phyloP scores from a whole-genome alignment of 78 protist species.

The Chrysochromulina parva region DNA sequence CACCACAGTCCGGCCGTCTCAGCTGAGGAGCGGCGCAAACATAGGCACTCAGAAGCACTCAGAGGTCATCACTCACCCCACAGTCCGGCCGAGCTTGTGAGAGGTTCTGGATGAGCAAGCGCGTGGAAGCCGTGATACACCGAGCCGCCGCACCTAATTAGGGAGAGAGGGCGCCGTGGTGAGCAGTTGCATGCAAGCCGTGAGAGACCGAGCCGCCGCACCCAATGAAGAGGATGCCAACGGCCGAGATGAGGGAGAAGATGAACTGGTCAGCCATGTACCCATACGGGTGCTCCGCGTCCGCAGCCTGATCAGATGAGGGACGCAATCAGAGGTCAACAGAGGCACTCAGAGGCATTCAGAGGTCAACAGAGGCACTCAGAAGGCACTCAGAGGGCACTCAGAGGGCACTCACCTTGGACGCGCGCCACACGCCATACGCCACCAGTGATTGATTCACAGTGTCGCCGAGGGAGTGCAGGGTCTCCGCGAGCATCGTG shows the following conservation, averaged over 20 bases:
- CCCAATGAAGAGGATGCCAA: conserved; percentile 64
- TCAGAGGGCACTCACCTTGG: too few relatives aligned
- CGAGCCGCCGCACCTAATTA: too few relatives aligned
- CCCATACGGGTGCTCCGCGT: conserved; percentile 57
- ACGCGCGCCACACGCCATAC: neutral
- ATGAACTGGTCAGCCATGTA: conserved; percentile 33
- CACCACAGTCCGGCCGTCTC: too few relatives aligned
- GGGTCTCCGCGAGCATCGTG: conserved; percentile 44
- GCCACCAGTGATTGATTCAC: conserved; percentile 32
- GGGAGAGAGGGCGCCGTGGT: neutral
- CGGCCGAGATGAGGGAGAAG: conserved; percentile 53
- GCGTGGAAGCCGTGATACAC: too few relatives aligned
- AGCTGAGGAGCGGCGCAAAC: too few relatives aligned
- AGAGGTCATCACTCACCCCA: neutral
- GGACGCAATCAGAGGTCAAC: too few relatives aligned
- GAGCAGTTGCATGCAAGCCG: conserved; percentile 31
- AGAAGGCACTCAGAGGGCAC: too few relatives aligned
- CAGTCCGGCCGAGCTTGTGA: neutral
- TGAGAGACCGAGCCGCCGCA: conserved; percentile 49
- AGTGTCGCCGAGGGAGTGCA: conserved; percentile 57
- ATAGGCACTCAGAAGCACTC: too few relatives aligned
- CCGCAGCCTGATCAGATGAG: conserved; percentile 21
- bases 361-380: too few relatives aligned
- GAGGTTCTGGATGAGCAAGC: too few relatives aligned
- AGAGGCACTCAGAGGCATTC: too few relatives aligned